phyloP scores from a whole-genome alignment of 2,329 filamentous ascomycete species.

The Penicillium fuscoglaucum region DNA sequence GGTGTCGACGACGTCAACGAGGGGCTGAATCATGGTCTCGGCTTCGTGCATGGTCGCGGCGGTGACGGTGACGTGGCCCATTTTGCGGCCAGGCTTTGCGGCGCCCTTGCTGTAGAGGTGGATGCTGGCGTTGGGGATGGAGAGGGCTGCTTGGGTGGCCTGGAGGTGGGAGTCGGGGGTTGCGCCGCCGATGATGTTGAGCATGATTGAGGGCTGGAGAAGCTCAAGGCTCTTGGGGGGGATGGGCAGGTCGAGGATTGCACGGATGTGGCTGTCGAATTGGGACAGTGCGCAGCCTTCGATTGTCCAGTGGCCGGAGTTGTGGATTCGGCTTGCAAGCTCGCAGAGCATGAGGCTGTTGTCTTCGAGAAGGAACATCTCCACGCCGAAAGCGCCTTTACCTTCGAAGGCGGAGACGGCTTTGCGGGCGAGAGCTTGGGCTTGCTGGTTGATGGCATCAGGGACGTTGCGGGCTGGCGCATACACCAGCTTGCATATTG shows the following conservation, averaged over 20 bases:
- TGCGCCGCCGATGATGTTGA: conserved; percentile 59
- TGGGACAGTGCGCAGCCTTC: conserved; percentile 88
- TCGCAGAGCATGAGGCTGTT: conserved; percentile 78
- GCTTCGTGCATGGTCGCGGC: conserved; percentile 66
- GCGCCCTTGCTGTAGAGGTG: conserved; percentile 90
- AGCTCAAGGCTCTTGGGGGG: conserved; percentile 50
- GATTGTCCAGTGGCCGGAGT: conserved; percentile 93
- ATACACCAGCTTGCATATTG: conserved; percentile 90
- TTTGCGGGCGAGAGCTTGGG: conserved; percentile 73
- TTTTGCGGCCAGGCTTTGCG: conserved; percentile 85
- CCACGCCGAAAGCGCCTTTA: conserved; percentile 91
- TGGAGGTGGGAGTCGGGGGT: conserved; percentile 62
- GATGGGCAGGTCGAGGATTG: conserved; percentile 73
- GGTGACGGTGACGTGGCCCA: conserved; percentile 87
- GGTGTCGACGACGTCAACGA: conserved; percentile 74
- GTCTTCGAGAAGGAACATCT: conserved; percentile 84
- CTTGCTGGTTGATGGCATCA: conserved; percentile 59
- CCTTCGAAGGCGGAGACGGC: conserved; percentile 80
- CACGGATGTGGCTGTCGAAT: conserved; percentile 83
- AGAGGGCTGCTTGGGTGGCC: conserved; percentile 57
- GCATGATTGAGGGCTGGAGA: conserved; percentile 53
- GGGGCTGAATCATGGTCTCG: conserved; percentile 66
- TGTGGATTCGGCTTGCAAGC: conserved; percentile 80
- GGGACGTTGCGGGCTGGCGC: conserved; percentile 75
- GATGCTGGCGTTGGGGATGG: conserved; percentile 61